Conservation (phyloP, 441 rosid genomes). For the Heliophila coronopifolia region DNA sequence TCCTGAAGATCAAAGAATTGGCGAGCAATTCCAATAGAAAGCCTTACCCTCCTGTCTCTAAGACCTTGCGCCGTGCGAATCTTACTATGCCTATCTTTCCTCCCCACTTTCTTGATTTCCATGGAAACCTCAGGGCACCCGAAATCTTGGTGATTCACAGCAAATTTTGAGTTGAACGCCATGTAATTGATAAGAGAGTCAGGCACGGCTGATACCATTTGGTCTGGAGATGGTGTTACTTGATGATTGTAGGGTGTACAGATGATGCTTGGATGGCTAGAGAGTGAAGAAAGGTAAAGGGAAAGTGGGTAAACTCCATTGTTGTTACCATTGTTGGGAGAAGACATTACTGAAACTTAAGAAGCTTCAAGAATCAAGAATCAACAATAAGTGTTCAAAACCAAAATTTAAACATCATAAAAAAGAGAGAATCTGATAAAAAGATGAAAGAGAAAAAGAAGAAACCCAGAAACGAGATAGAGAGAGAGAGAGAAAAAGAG, state of each 20-base stretch:
- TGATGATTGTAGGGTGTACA: conserved; percentile 21
- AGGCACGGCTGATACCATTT: conserved; percentile 24
- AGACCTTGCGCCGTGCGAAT: conserved; percentile 66
- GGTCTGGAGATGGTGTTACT: conserved; percentile 5
- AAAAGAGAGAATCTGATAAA: conserved; percentile 11
- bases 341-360: conserved; percentile 22
- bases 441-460: conserved; percentile 10
- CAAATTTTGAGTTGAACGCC: conserved; percentile 20
- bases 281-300: conserved; percentile 26
- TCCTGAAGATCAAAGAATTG: conserved; percentile 78
- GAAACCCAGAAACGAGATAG: conserved; percentile 11
- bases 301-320: conserved; percentile 23
- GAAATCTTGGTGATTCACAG: conserved; percentile 7
- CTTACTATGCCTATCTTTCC: conserved; percentile 72
- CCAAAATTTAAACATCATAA: conserved; percentile 18
- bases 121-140: conserved; percentile 15
- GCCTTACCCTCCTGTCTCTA: conserved; percentile 76
- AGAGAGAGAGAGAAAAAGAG: not conserved
- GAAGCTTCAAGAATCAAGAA: conserved; percentile 11
- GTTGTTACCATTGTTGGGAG: conserved; percentile 19
- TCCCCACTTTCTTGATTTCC: conserved; percentile 30
- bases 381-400: not conserved
- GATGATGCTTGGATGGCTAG: conserved; percentile 14
- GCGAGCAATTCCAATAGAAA: conserved; percentile 57
- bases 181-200: conserved; percentile 20